These are phyloP conservation scores for Choiromyces venosus DNA, from an alignment of 495 filamentous ascomycete genomes.

Conservation along the genomic window DNA sequence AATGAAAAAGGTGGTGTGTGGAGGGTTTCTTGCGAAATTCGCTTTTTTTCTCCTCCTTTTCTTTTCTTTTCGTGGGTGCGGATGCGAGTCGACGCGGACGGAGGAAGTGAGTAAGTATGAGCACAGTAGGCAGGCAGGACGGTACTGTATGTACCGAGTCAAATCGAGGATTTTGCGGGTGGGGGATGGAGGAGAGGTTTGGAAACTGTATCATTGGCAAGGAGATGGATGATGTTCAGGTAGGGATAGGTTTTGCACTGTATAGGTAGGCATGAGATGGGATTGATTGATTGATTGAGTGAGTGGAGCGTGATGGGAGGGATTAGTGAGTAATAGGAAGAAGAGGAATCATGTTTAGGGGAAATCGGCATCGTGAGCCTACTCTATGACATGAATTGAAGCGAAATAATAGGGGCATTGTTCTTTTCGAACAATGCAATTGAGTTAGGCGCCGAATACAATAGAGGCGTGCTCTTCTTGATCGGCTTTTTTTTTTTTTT, in stretches of 20 bases:
- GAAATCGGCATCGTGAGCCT: background rate
- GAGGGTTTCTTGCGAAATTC: background rate
- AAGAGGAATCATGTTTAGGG: background rate
- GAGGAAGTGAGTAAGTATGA: no score
- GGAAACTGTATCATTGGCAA: background rate
- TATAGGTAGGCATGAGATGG: background rate
- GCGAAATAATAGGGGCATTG: constrained; percentile 1
- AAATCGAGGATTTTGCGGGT: background rate
- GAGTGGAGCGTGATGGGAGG: background rate
- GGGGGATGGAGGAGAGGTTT: background rate
- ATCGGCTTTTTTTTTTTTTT: background rate
- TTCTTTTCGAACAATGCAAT: background rate
- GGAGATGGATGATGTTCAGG: background rate
- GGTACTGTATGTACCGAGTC: background rate
- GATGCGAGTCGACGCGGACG: background rate
- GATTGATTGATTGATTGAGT: background rate
- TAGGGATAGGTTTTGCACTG: background rate
- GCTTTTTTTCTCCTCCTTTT: background rate
- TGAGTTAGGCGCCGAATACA: constrained; percentile 1
- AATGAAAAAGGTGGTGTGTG: background rate
- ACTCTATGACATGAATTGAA: background rate
- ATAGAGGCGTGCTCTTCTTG: background rate
- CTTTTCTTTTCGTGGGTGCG: background rate
- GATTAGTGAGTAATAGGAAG: background rate
- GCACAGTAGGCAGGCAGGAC: background rate